A percentile compares a stretch with the other conserved stretches of the same genome.
phyloP scores from a whole-genome alignment of 495 filamentous ascomycete genomes.

The Bombardia bombarda region DNA sequence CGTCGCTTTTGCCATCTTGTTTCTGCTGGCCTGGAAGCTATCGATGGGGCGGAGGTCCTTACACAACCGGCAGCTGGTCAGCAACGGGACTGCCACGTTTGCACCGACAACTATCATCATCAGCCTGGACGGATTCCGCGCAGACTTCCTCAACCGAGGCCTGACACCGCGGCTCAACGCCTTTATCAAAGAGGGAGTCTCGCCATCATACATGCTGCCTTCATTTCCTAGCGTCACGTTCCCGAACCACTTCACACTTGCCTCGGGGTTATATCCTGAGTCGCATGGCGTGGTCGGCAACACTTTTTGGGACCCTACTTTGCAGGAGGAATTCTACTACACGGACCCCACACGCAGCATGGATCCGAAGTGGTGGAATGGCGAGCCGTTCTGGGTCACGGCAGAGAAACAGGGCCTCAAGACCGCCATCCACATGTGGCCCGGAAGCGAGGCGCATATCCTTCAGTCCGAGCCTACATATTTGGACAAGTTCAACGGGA shows the following conservation, averaged over 20 bases:
- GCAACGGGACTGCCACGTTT: conserved; percentile 80
- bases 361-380: conserved; percentile 85
- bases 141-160: conserved; percentile 79
- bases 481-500: conserved; percentile 75
- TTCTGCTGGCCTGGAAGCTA: conserved; percentile 42
- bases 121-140: conserved; percentile 94
- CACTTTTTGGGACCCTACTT: conserved; percentile 77
- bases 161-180: conserved; percentile 75
- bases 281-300: conserved; percentile 92
- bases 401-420: conserved; percentile 71
- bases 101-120: conserved; percentile 88
- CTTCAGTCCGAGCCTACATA: conserved; percentile 59
- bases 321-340: conserved; percentile 78
- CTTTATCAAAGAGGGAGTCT: conserved; percentile 77
- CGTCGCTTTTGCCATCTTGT: conserved; percentile 43
- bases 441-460: conserved; percentile 81
- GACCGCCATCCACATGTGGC: conserved; percentile 96
- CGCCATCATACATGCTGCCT: conserved; percentile 82
- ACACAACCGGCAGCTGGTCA: conserved; percentile 32
- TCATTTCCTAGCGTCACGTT: conserved; percentile 97
- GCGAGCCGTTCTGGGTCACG: conserved; percentile 88
- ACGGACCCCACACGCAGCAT: conserved; percentile 65
- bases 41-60: conserved; percentile 20
- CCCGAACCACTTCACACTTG: conserved; percentile 94
- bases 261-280: conserved; percentile 87